Evolutionary conservation across 2,329 filamentous ascomycete genomes (phyloP).

Genomic region (Metarhizium robertsii): DNA sequence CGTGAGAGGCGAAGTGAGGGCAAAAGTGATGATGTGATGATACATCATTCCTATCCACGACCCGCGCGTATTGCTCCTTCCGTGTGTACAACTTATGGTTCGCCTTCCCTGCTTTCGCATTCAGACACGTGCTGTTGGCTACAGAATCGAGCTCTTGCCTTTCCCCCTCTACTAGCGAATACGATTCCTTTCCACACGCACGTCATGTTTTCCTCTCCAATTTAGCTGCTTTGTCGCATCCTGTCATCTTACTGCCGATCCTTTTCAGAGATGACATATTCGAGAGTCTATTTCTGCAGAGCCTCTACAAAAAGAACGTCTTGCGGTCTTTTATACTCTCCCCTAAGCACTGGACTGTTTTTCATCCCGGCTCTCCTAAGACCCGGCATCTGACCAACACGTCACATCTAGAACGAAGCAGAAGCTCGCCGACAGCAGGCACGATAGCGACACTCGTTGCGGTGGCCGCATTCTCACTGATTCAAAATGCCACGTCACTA

Average conservation of each 20-base stretch:
- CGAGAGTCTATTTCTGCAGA: not conserved
- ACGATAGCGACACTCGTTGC: not conserved
- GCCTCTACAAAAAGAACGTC: not conserved
- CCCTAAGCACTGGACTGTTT: no score
- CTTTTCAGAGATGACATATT: not conserved
- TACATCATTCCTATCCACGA: no score
- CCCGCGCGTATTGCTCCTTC: not conserved
- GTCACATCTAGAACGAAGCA: not conserved
- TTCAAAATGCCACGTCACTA: constrained; percentile 4
- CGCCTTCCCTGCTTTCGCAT: not conserved
- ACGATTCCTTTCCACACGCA: not conserved
- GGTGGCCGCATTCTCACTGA: not conserved
- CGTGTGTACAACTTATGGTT: not conserved
- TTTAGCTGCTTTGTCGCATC: not conserved
- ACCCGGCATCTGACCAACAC: not conserved
- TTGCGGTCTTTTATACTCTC: not conserved
- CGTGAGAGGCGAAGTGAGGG: no score
- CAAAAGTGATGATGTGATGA: no score
- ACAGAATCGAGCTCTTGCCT: not conserved
- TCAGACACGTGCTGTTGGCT: not conserved
- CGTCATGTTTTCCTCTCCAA: not conserved
- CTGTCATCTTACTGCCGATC: not conserved
- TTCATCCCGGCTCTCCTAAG: no score
- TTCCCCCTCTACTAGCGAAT: not conserved
- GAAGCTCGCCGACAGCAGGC: not conserved